Percentiles rank a stretch among this genome's conserved stretches.
Conservation (phyloP, 495 filamentous ascomycete species). For the Lentithecium fluviatile region DNA sequence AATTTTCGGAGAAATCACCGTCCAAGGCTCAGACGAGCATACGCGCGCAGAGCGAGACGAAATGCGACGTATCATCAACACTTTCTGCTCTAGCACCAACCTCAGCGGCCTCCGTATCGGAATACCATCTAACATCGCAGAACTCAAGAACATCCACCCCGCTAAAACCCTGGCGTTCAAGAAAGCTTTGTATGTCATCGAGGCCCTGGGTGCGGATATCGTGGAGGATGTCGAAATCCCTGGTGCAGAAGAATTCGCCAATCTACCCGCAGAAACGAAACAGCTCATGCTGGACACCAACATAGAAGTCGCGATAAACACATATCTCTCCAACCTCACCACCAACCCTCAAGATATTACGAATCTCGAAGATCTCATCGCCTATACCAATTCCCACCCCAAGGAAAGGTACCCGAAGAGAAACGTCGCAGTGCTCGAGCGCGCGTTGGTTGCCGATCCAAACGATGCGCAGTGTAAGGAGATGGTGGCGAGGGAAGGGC, state of each 20-base stretch:
- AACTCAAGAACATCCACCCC: neutral
- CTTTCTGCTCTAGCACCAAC: neutral
- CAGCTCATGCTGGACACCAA: slow-evolving; percentile 33
- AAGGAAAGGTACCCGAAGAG: slow-evolving; percentile 51
- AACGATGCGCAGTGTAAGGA: neutral
- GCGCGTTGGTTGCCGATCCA: neutral
- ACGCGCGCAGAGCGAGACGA: neutral
- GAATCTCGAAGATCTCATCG: slow-evolving; percentile 43
- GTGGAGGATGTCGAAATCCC: slow-evolving; percentile 53
- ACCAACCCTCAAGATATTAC: slow-evolving; percentile 41
- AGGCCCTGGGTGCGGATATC: slow-evolving; percentile 49
- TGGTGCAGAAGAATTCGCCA: slow-evolving; percentile 37
- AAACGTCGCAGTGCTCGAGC: slow-evolving; percentile 29
- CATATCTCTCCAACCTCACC: slow-evolving; percentile 41
- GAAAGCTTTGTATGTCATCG: neutral
- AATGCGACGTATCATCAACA: neutral
- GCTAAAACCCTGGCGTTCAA: neutral
- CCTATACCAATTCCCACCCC: slow-evolving; percentile 47
- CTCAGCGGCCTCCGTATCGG: neutral
- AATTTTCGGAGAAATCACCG: neutral
- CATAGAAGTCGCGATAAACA: slow-evolving; percentile 34
- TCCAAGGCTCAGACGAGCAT: neutral
- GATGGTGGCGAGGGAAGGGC: neutral
- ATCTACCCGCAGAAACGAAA: slow-evolving; percentile 20
- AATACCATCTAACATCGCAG: neutral